A percentile compares a stretch with the other conserved stretches of the same genome.
These are phyloP conservation scores for Metarhizium robertsii DNA, from an alignment of 2,329 filamentous ascomycete genomes.

Conservation along the genomic window DNA sequence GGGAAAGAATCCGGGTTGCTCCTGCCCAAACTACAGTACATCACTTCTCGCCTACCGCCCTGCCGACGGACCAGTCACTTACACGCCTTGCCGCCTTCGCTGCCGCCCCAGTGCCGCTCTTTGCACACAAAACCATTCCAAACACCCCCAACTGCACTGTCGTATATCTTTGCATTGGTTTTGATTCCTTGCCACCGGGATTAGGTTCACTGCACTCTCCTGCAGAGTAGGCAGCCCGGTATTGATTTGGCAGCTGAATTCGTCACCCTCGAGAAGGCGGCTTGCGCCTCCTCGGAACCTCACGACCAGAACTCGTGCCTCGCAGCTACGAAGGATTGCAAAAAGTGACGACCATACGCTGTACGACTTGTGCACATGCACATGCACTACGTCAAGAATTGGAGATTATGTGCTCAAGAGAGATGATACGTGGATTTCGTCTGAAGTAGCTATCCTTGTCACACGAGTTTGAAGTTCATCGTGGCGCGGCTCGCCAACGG, in stretches of 20 bases:
- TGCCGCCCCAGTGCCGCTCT: not conserved
- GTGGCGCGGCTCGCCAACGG: conserved; percentile 4
- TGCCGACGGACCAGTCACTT: conserved; percentile 2
- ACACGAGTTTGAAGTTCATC: not conserved
- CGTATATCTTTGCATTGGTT: not conserved
- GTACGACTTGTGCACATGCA: not conserved
- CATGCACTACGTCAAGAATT: conserved; percentile 2
- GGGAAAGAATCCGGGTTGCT: not conserved
- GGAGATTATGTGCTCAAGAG: not conserved
- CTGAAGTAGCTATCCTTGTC: conserved; percentile 2
- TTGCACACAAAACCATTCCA: not conserved
- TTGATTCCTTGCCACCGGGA: not conserved
- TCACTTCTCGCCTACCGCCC: not conserved
- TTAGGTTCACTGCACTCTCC: not conserved
- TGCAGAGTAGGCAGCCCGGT: not conserved
- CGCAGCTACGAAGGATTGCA: not conserved
- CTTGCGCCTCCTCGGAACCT: not conserved
- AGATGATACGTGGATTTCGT: not conserved
- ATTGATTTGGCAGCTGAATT: not conserved
- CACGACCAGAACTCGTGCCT: not conserved
- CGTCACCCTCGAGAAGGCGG: not conserved
- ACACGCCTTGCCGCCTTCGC: conserved; percentile 2
- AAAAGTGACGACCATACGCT: not conserved
- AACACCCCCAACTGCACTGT: not conserved
- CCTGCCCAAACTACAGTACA: conserved; percentile 3